A percentile compares a stretch with the other conserved stretches of the same genome.
phyloP scores from a whole-genome alignment of 768 basidiomycete genomes.

The Lentinula boryana region DNA sequence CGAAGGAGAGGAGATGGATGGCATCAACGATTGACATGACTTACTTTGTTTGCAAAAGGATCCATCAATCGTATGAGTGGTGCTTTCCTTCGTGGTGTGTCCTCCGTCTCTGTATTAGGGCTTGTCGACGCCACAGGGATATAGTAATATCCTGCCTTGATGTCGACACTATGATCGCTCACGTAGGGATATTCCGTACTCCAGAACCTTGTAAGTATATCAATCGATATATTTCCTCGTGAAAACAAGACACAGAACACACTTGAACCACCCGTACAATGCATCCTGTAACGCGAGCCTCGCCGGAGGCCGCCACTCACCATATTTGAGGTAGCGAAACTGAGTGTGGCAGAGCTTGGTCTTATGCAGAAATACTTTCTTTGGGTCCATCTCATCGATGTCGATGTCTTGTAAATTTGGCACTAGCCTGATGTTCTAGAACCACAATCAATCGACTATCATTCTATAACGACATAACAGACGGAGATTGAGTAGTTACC shows the following conservation, averaged over 20 bases:
- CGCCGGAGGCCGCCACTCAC: background rate
- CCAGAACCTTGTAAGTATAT: background rate
- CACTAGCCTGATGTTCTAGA: conserved; percentile 35
- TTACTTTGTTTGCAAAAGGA: background rate
- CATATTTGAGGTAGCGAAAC: background rate
- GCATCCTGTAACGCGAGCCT: background rate
- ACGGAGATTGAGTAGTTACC: conserved; percentile 23
- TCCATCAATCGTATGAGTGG: background rate
- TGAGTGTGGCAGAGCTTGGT: background rate
- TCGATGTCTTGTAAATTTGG: conserved; percentile 48
- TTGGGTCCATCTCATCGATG: too few species aligned
- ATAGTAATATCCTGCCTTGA: background rate
- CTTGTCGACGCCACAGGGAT: background rate
- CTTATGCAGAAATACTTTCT: background rate
- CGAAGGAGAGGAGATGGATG: too few species aligned
- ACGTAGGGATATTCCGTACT: background rate
- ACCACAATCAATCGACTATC: background rate
- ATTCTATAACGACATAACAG: background rate
- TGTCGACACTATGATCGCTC: background rate
- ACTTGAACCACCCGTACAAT: background rate
- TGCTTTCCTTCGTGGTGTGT: background rate
- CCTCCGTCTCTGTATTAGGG: background rate
- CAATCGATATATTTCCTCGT: background rate
- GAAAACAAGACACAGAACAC: background rate
- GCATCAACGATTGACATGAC: background rate